Base-by-base conservation (phyloP, 192 early-diverging fungal species). In the Coemansia sp. region DNA sequence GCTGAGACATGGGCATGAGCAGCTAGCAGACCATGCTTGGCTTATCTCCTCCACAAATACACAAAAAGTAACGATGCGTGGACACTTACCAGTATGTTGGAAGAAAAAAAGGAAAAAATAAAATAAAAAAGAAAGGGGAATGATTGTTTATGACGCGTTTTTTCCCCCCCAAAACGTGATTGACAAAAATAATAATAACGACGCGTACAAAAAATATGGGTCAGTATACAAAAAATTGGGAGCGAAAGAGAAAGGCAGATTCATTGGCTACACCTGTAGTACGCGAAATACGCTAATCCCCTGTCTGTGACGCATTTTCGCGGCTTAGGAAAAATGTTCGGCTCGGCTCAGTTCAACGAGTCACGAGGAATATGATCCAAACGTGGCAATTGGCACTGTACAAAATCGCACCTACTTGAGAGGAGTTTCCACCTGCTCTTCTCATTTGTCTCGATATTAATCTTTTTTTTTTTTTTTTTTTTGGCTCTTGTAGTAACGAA, bases 81-180 rank as follows among this genome's bases (percentile, higher is more conserved):
- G n/a, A 22, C 36, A 62, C 61, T 62, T 62, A 62, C 61, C 61
- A 40, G 61, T 24, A 62, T 22, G n/a, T 7, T 40, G 61, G 61
- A 40, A 62, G 47, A 36, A 18, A 71, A 18, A 41, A 41, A n/a
- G n/a, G n/a, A 5, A 29, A 40, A 53, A 12, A 53, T 41, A 29
- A 64, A 64, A 62, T 62, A 52, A 38, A 7, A 31, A 22, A 52
- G 13, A n/a, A 52, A 36, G 29, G 33, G 27, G 16, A 49, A 29
- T 20, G 27, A 8, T 5, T 16, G 65, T 24, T n/a, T 49, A 33
- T 41, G 12, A 60, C 53, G 63, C 64, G 69, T 60, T 60, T n/a
- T 64, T 64, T 60, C 53, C 49, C n/a, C 24, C 16, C 41, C 43
- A 44, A 57, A 65, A 60, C 29, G 11, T n/a, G 29, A 36, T 36